phyloP scores from a whole-genome alignment of 2,329 filamentous ascomycete genomes.

The Sporothrix pallida region DNA sequence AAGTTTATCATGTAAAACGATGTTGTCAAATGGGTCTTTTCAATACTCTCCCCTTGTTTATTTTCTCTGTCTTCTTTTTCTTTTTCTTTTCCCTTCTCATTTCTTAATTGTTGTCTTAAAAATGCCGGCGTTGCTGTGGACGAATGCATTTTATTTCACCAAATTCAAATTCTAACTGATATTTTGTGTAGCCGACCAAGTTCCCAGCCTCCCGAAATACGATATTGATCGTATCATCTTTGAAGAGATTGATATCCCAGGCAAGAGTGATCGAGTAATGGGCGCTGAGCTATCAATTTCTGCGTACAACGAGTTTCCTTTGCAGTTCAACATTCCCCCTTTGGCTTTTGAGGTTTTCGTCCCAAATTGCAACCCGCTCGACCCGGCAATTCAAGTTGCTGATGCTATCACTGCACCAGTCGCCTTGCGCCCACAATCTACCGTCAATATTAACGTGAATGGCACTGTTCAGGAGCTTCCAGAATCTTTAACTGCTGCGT shows the following conservation, averaged over 20 bases:
- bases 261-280: constrained; percentile 66
- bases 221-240: constrained; percentile 82
- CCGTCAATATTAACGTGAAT: constrained; percentile 71
- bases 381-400: constrained; percentile 79
- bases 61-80: no score
- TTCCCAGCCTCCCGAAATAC: constrained; percentile 80
- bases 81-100: background rate
- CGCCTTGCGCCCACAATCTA: constrained; percentile 68
- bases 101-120: background rate
- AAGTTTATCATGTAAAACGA: constrained; percentile 53
- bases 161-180: constrained; percentile 45
- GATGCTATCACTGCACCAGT: constrained; percentile 73
- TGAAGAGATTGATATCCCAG: constrained; percentile 66
- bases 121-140: background rate
- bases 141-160: constrained; percentile 4
- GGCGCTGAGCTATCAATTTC: constrained; percentile 77
- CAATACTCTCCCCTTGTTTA: no score
- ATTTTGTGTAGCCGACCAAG: constrained; percentile 62
- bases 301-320: constrained; percentile 76
- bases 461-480: constrained; percentile 77
- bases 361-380: constrained; percentile 74
- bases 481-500: constrained; percentile 71
- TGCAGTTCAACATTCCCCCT: constrained; percentile 76
- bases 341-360: constrained; percentile 86
- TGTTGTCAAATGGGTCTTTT: background rate